Conservation (phyloP, 768 basidiomycete genomes). For the Holtermanniella nyarrowii region DNA sequence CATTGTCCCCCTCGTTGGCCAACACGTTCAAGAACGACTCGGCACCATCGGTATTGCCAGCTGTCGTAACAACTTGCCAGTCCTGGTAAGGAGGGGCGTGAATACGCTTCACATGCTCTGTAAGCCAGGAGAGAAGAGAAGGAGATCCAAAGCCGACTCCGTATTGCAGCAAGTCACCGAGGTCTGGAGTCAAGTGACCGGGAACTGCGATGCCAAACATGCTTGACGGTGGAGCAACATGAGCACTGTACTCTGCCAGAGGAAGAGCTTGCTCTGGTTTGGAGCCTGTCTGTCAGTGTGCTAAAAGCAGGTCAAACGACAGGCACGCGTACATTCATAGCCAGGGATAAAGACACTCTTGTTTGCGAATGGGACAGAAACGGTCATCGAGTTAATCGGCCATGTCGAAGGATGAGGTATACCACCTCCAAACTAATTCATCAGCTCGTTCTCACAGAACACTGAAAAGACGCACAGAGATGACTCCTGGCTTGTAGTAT, state of each 20-base stretch:
- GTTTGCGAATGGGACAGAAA: slow-evolving; percentile 26
- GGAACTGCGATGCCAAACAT: slow-evolving; percentile 1
- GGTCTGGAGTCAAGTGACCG: slow-evolving; percentile 15
- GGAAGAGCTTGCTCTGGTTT: not conserved
- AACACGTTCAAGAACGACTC: slow-evolving; percentile 19
- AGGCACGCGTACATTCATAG: slow-evolving; percentile 13
- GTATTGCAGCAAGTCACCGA: slow-evolving; percentile 24
- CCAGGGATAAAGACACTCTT: slow-evolving; percentile 28
- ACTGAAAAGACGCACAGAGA: slow-evolving; percentile 13
- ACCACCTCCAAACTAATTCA: slow-evolving; percentile 22
- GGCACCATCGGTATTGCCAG: slow-evolving; percentile 60
- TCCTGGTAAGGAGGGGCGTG: slow-evolving; percentile 48
- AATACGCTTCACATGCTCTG: slow-evolving; percentile 20
- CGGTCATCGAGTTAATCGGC: slow-evolving; percentile 30
- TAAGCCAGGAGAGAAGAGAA: slow-evolving; percentile 20
- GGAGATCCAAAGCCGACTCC: slow-evolving; percentile 17
- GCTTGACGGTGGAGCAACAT: no score
- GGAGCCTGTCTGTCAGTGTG: not conserved
- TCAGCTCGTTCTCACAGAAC: not conserved
- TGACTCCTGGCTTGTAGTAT: slow-evolving; percentile 22
- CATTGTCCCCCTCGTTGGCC: slow-evolving; percentile 30
- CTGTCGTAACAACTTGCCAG: slow-evolving; percentile 49
- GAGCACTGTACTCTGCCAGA: not conserved
- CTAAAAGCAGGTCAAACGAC: not conserved
- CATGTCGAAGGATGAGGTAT: slow-evolving; percentile 31